Base-by-base conservation (phyloP, 805 yeast genomes). In the Nakazawaea peltata region DNA sequence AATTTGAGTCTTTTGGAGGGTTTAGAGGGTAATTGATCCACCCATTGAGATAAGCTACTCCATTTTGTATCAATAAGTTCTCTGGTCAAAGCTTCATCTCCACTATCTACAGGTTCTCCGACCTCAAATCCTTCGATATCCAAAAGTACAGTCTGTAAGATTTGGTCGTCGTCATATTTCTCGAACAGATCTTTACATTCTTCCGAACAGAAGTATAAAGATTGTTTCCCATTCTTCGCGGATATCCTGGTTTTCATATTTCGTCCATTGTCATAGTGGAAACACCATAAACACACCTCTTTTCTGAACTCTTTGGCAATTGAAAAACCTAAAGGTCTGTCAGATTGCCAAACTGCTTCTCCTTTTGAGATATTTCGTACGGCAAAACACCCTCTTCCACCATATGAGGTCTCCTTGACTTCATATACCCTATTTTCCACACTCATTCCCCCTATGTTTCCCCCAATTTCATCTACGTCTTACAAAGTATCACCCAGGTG, bases 371-470 rank as follows among this genome's bases (percentile, higher is more conserved):
- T 67, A n/a, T 47, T 39, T 2, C 23, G 19, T 0, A 39, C 43
- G 8, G 82, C 69, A 48, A 71, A 77, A 44, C 80, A 74, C 1
- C 82, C 83, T 37, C 83, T 59, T n/a, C 82, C 81, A 25, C 72
- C 67, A 65, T 68, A 70, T 27, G 53, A 50, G 4, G 79, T 72
- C 26, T 54, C 49, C 3, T 46, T 40, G 1, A 68, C 61, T 5
- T 44, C 47, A 40, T 66, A 65, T 10, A 25, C 7, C n/a, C n/a
- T n/a, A n/a, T n/a, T n/a, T n/a, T n/a, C n/a, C n/a, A n/a, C n/a
- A n/a, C n/a, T n/a, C n/a, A n/a, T n/a, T n/a, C n/a, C n/a, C n/a
- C n/a, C n/a, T n/a, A n/a, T n/a, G n/a, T n/a, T n/a, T n/a, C n/a
- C n/a, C n/a, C n/a, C n/a, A n/a, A n/a, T n/a, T n/a, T n/a, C n/a